Evolutionary conservation across 2,329 filamentous ascomycete species (phyloP), one percentile per base, ranked within the genome.

Genomic region (Passalora sequoiae): DNA sequence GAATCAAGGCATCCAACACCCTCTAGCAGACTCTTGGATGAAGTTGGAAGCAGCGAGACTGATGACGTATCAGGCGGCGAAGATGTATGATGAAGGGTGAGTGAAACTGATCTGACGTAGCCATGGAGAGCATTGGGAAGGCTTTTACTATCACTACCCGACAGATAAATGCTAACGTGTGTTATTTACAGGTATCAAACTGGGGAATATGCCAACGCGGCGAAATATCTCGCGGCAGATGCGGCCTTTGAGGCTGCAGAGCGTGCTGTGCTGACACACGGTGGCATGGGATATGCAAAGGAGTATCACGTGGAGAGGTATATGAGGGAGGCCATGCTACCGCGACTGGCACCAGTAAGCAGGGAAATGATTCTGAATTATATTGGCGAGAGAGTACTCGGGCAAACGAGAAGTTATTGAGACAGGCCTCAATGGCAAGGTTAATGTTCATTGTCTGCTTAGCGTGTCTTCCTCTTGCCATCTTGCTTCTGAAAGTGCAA

Each of bases 191-290:
- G n/a, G 7, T 56, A 58, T 50, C 69, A 60, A 40, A 69, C 67
- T 2, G 78, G 81, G 44, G 51, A 65, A 5, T 70, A 29, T 77
- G 78, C 54, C 81, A 86, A 63, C 81, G 55, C 77, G 51, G 83
- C 81, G 27, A 87, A 88, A 64, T 86, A 84, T 47, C 38, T 86
- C 57, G 81, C 80, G 2, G 79, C 78, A 0, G 80, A 83, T 59
- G 77, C 78, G 3, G 78, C 79, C 0, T 83, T 80, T 48, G 70
- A 68, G 28, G 77, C 80, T 2, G 82, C 78, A 52, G 79, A 83
- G 63, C 67, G 76, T 33, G 77, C 77, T 0, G 72, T 82, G 1
- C 57, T 83, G 55, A 73, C 73, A 7, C 72, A 77, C 38, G 79
- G 79, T 0, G 80, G 79, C 0, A 83, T 83, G 77, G 79, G 79